phyloP scores from a whole-genome alignment of 441 rosid species.

The Euphorbia schlechtendalii region DNA sequence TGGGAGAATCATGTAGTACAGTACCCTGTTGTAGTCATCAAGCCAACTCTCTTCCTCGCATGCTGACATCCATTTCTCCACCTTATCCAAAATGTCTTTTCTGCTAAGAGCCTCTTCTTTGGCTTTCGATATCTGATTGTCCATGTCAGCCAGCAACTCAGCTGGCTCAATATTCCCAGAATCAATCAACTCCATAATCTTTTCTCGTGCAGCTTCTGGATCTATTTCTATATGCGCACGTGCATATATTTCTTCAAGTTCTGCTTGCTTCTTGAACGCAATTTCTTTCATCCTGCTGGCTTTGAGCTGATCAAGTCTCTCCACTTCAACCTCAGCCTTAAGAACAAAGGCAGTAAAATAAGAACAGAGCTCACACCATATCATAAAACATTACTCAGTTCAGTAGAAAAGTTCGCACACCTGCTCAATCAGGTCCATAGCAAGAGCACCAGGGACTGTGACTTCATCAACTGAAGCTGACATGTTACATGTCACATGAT shows the following conservation, averaged over 20 bases:
- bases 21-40: constrained; percentile 92
- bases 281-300: constrained; percentile 95
- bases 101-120: constrained; percentile 91
- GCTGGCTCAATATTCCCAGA: constrained; percentile 83
- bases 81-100: constrained; percentile 92
- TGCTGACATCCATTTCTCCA: constrained; percentile 98
- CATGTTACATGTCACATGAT: constrained; percentile 83
- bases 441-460: constrained; percentile 78
- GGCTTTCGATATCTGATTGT: constrained; percentile 75
- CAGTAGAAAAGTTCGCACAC: constrained; percentile 30
- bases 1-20: constrained; percentile 3
- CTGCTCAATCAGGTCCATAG: constrained; percentile 85
- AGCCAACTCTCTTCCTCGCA: constrained; percentile 99
- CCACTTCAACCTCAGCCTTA: constrained; percentile 89
- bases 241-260: constrained; percentile 82
- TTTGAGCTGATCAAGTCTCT: constrained; percentile 89
- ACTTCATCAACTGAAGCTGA: constrained; percentile 89
- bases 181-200: constrained; percentile 68
- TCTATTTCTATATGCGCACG: constrained; percentile 78
- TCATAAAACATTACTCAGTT: neutral
- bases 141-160: constrained; percentile 87
- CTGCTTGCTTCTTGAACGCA: constrained; percentile 80
- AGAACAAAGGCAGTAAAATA: constrained; percentile 1
- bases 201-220: constrained; percentile 82
- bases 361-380: too few species aligned